Evolutionary conservation across 2,329 filamentous ascomycete genomes (phyloP).

Genomic region (Aspergillus tanneri): DNA sequence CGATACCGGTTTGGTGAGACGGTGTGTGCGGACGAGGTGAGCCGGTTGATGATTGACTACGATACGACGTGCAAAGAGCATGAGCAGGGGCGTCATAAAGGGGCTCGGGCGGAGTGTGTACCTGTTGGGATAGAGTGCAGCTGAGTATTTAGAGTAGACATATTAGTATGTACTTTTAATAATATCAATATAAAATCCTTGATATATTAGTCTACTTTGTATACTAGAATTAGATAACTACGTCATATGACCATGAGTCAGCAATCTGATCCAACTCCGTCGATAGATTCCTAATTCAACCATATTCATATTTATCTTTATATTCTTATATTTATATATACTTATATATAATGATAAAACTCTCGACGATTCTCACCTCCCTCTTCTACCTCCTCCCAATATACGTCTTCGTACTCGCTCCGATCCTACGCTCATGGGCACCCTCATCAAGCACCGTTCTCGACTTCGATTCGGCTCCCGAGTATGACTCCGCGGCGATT

Average conservation of each 20-base stretch:
- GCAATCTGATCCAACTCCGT: not conserved
- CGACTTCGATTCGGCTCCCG: conserved; percentile 15
- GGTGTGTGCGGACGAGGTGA: not conserved
- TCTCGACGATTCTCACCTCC: conserved; percentile 35
- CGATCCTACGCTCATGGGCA: conserved; percentile 27
- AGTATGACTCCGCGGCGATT: conserved; percentile 18
- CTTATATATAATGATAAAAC: conserved; percentile 13
- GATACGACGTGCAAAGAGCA: not conserved
- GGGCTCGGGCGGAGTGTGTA: not conserved
- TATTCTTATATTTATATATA: not conserved
- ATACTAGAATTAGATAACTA: too few species aligned
- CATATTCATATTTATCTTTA: not conserved
- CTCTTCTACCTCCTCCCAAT: conserved; percentile 38
- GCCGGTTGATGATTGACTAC: not conserved
- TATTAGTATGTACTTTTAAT: too few species aligned
- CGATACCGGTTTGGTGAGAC: not conserved
- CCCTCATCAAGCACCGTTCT: conserved; percentile 16
- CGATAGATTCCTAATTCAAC: not conserved
- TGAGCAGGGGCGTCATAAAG: not conserved
- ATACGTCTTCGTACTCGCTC: conserved; percentile 38
- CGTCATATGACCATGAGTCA: not conserved
- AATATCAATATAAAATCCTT: too few species aligned
- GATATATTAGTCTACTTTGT: too few species aligned
- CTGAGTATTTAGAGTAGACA: not conserved
- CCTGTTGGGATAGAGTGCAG: too few species aligned